Base-by-base conservation (phyloP, 2,329 filamentous ascomycete genomes). In the Exophiala lecanii-corni region DNA sequence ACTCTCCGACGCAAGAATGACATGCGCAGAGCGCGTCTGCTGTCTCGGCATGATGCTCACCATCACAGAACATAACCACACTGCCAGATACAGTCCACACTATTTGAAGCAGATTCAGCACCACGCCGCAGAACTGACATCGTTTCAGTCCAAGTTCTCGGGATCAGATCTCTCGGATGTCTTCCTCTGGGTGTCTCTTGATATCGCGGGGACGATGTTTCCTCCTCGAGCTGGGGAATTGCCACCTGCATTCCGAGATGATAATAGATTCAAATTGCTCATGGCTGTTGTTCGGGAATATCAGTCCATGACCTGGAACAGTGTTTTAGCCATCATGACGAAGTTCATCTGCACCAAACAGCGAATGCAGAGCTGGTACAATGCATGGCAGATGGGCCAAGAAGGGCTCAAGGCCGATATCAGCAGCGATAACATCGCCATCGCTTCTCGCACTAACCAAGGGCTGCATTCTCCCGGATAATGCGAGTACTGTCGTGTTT, bases 161-260 rank as follows among this genome's bases (percentile, higher is more conserved):
- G 36, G 40, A 9, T 10, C 3, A 17, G 42, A 45, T 16, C 19
- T 36, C 12, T 17, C 36, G 3, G 42, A 45, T 4, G 36, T 40
- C 9, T 45, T 40, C 18, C 21, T 45, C 9, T 45, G 42, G 42
- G 42, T 31, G 10, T 38, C 30, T 3, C 20, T 45, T 4, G 36
- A 36, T 17, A 21, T 36, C 13, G 36, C 20, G 3, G 42, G 19
- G 1, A 40, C 30, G 4, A 36, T 40, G 30, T 16, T 36, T 10
- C 42, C 30, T 9, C 30, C 36, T 7, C 10, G 16, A 33, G 16
- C 30, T 9, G 6, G 7, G 7, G 10, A 33, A 13, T 13, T 9
- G 10, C 7, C 7, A 7, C 7, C 10, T 7, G 16, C 7, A 6
- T 7, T 33, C 10, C 7, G 16, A 33, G 16, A n/a, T 6, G 30